phyloP scores from a whole-genome alignment of 306 rosid species.

The Vigna unguiculata region DNA sequence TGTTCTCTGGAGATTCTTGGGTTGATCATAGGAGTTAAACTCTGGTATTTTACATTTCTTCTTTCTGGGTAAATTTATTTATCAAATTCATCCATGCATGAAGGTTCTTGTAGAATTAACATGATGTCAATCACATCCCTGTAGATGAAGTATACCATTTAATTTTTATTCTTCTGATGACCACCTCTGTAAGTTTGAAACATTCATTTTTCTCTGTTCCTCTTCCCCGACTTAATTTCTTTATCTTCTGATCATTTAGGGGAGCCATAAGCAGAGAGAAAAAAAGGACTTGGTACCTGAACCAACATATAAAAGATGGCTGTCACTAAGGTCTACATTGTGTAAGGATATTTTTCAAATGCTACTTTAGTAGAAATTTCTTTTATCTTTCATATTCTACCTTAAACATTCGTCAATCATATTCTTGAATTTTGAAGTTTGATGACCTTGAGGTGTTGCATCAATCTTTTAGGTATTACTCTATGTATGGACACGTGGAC shows the following conservation, averaged over 20 bases:
- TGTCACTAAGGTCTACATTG: conserved; percentile 74
- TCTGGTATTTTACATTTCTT: not conserved
- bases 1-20: not conserved
- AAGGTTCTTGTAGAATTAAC: conserved; percentile 19
- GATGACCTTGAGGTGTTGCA: not conserved
- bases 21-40: not conserved
- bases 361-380: not conserved
- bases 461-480: conserved; percentile 70
- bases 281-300: conserved; percentile 40
- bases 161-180: conserved; percentile 17
- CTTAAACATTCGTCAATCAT: conserved; percentile 11
- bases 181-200: conserved; percentile 5
- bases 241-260: conserved; percentile 32
- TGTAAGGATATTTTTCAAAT: conserved; percentile 60
- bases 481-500: conserved; percentile 86
- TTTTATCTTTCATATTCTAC: not conserved
- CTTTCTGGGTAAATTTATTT: conserved; percentile 3
- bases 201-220: not conserved
- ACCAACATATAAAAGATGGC: conserved; percentile 54
- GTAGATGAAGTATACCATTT: not conserved
- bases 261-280: conserved; percentile 9
- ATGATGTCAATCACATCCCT: not conserved
- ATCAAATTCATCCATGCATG: not conserved
- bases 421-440: conserved; percentile 3
- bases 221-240: conserved; percentile 1